Base-by-base conservation (phyloP, 1,139 yeast species). In the Tardiomyces blankii region DNA sequence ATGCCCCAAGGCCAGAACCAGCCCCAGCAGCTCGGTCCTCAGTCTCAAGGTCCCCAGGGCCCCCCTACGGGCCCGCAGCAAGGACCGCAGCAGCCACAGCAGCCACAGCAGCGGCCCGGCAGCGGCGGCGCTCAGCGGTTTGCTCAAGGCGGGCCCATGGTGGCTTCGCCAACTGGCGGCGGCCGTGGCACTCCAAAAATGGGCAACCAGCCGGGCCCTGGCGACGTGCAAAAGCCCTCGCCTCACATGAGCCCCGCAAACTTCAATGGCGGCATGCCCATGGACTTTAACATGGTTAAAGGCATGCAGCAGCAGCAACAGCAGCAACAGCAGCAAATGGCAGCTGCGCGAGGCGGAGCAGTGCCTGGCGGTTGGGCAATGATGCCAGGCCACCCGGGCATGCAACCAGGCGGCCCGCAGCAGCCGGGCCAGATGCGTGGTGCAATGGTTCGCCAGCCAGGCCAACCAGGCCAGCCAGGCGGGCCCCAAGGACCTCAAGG, bases 131-230 rank as follows among this genome's bases (percentile, higher is more conserved):
- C n/a, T 30, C 16, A 30, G 9, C 35, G 35, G 16, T 30, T 13
- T 30, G 11, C 3, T 11, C 35, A 30, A 30, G 35, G 16, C n/a
- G 35, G 35, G 8, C 11, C 11, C 9, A 30, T 30, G 35, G 35
- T 30, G 5, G 16, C 35, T 48, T 54, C 35, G 35, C 35, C 35
- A n/a, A 43, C 51, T 16, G 49, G 51, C 43, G 47, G 42, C 32
- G 51, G 47, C 39, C 53, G 63, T 2, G 56, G 55, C 14, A 59
- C 62, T 6, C 61, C 63, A 9, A 61, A 61, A 49, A 46, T 58
- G 48, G 48, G 55, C 18, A 61, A 61, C 44, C 63, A 59, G 46
- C 55, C 57, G n/a, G 51, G 54, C 9, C 62, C 65, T 2, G 60
- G 55, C 19, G 52, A 49, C 18, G 49, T 42, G 13, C 53, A 48